Evolutionary conservation across 495 filamentous ascomycete genomes (phyloP), one percentile per base, ranked within the genome.

Genomic region (Podospora pseudocomata): DNA sequence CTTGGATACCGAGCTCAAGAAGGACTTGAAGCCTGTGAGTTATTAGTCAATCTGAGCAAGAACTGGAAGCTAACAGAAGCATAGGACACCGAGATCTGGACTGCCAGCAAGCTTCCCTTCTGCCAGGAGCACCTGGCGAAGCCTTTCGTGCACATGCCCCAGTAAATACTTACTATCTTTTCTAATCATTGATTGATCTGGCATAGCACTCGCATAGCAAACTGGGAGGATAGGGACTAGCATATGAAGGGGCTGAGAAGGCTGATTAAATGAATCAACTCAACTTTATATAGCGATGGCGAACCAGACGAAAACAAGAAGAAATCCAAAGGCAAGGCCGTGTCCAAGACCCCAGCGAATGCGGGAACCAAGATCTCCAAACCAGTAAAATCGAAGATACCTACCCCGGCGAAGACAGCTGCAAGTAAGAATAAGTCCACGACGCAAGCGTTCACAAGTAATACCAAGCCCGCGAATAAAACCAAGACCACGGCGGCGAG

Each of bases 71-170:
- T 18, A 55, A 54, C 15, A 55, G 13, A n/a, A 5, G 63, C 62
- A 44, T 16, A 86, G 87, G 85, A 88, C 73, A 87, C 85, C 74
- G 88, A 90, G 78, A 90, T 90, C 80, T 90, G 88, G 88, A 86
- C 84, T 30, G 83, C 79, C 68, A 73, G 84, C 83, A 90, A 90
- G 83, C 82, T 90, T 65, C 87, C 88, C 49, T 90, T 89, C 82
- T 88, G 87, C 79, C 78, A 85, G 81, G 87, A 90, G 80, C 73
- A 85, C 65, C 80, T 90, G 67, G 86, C 75, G 4, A 81, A 88
- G 68, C 80, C 87, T 3, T 88, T 88, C 76, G 68, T 84, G 77
- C 77, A 86, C 68, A 90, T 90, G 87, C 87, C 87, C 13, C 53
- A 85, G 76, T 88, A 82, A 80, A 71, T 65, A 18, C 26, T 63